A percentile compares a stretch with the other conserved stretches of the same genome.
Evolutionary conservation across 768 basidiomycete species (phyloP).

Genomic region (Termitomyces sp.): DNA sequence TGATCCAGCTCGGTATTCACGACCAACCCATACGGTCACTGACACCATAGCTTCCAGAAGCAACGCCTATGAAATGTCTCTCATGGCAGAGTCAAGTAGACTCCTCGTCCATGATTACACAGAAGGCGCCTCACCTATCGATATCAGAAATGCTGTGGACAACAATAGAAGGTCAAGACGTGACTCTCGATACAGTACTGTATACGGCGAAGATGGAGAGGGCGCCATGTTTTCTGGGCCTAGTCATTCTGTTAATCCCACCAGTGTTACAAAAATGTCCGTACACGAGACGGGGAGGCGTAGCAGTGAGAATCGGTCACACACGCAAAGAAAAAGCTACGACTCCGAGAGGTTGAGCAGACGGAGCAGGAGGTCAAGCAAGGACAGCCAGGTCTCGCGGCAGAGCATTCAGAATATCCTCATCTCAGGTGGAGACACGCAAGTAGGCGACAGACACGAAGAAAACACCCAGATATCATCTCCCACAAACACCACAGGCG

Average conservation of each 20-base stretch:
- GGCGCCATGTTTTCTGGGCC: conserved; percentile 78
- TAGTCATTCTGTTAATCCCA: conserved; percentile 64
- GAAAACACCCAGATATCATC: conserved; percentile 22
- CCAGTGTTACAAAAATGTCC: conserved; percentile 78
- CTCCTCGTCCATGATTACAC: conserved; percentile 60
- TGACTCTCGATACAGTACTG: conserved; percentile 59
- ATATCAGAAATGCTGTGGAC: conserved; percentile 60
- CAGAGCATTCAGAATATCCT: conserved; percentile 30
- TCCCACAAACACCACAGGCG: conserved; percentile 34
- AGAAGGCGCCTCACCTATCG: conserved; percentile 75
- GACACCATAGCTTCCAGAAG: conserved; percentile 15
- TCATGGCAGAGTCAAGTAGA: conserved; percentile 29
- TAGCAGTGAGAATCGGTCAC: conserved; percentile 52
- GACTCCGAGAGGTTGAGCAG: conserved; percentile 35
- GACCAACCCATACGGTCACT: no score
- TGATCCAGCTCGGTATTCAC: no score
- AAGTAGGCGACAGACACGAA: conserved; percentile 21
- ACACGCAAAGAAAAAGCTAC: conserved; percentile 43
- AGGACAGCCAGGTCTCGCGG: conserved; percentile 38
- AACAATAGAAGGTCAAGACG: conserved; percentile 49
- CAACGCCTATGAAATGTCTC: conserved; percentile 36
- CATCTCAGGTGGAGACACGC: conserved; percentile 23
- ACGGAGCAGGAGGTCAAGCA: conserved; percentile 37
- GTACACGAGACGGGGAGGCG: conserved; percentile 48
- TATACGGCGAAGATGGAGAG: conserved; percentile 54